phyloP scores from a whole-genome alignment of 2,329 filamentous ascomycete species.

The Akanthomyces lecanii region DNA sequence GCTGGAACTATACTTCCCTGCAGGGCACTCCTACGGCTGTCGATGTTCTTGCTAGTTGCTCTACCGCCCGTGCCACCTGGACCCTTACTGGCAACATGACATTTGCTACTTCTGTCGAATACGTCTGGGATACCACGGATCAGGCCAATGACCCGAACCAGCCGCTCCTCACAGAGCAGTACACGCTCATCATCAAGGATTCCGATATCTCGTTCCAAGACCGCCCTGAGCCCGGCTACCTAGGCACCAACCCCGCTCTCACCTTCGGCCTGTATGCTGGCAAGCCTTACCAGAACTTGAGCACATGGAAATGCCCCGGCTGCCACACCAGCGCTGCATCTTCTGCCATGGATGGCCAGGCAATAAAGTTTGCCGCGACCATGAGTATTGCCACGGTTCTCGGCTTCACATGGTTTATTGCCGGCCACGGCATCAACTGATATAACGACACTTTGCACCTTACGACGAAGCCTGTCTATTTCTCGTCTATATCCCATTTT shows the following conservation, averaged over 20 bases:
- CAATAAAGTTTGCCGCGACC: slow-evolving; percentile 46
- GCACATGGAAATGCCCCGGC: slow-evolving; percentile 52
- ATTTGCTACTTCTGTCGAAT: slow-evolving; percentile 46
- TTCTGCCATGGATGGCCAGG: slow-evolving; percentile 42
- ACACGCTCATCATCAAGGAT: slow-evolving; percentile 60
- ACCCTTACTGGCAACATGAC: slow-evolving; percentile 62
- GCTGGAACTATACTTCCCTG: slow-evolving; percentile 63
- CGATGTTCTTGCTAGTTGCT: slow-evolving; percentile 56
- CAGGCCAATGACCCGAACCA: slow-evolving; percentile 41
- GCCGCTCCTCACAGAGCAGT: slow-evolving; percentile 51
- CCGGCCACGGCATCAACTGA: slow-evolving; percentile 41
- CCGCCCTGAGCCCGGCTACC: slow-evolving; percentile 51
- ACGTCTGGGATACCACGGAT: slow-evolving; percentile 55
- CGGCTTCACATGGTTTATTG: slow-evolving; percentile 62
- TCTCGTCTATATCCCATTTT: slow-evolving; percentile 1
- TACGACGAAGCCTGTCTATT: background rate
- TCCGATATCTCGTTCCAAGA: slow-evolving; percentile 48
- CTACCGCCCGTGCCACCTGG: slow-evolving; percentile 48
- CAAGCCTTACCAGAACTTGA: slow-evolving; percentile 47
- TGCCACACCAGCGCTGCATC: slow-evolving; percentile 47
- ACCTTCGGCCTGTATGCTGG: slow-evolving; percentile 55
- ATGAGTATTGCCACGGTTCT: slow-evolving; percentile 55
- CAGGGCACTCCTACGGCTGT: slow-evolving; percentile 55
- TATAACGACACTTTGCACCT: background rate
- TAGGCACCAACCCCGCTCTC: slow-evolving; percentile 46